phyloP scores from a whole-genome alignment of 768 basidiomycete species.

The Trametes elegans region DNA sequence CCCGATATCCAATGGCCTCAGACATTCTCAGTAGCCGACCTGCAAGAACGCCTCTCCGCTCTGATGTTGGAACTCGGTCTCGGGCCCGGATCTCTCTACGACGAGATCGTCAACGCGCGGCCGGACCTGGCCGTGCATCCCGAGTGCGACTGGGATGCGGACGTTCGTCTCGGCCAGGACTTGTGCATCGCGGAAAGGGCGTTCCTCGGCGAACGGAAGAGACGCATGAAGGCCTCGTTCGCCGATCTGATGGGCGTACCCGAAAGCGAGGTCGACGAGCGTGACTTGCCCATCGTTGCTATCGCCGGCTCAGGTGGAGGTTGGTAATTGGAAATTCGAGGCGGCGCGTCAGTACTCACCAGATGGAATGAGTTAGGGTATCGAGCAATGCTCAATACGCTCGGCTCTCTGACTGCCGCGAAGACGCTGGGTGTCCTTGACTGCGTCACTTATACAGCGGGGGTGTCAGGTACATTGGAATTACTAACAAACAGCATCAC shows the following conservation, averaged over 20 bases:
- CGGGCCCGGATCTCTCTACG: conserved; percentile 27
- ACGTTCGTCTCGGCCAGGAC: conserved; percentile 27
- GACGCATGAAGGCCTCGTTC: conserved; percentile 20
- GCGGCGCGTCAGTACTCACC: background rate
- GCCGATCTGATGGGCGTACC: conserved; percentile 23
- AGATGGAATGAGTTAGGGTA: conserved; percentile 13
- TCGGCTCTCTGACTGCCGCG: conserved; percentile 23
- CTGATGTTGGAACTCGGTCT: conserved; percentile 25
- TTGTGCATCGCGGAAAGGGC: conserved; percentile 25
- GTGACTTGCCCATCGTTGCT: conserved; percentile 27
- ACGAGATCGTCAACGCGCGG: conserved; percentile 22
- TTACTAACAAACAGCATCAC: background rate
- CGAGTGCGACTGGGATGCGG: conserved; percentile 29
- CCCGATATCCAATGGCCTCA: conserved; percentile 22
- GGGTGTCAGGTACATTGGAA: conserved; percentile 23
- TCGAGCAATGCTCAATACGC: conserved; percentile 29
- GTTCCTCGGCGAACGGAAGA: conserved; percentile 22
- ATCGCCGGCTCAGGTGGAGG: conserved; percentile 29
- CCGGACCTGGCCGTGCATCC: conserved; percentile 23
- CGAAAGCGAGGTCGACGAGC: conserved; percentile 24
- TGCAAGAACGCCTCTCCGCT: conserved; percentile 24
- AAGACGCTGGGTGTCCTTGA: conserved; percentile 19
- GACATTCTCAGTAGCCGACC: conserved; percentile 15
- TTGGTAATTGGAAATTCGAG: background rate
- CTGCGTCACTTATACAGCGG: conserved; percentile 26